Percentiles rank a stretch among this genome's conserved stretches.
Conservation (phyloP, 345 rosid genomes). For the Corchorus capsularis region DNA sequence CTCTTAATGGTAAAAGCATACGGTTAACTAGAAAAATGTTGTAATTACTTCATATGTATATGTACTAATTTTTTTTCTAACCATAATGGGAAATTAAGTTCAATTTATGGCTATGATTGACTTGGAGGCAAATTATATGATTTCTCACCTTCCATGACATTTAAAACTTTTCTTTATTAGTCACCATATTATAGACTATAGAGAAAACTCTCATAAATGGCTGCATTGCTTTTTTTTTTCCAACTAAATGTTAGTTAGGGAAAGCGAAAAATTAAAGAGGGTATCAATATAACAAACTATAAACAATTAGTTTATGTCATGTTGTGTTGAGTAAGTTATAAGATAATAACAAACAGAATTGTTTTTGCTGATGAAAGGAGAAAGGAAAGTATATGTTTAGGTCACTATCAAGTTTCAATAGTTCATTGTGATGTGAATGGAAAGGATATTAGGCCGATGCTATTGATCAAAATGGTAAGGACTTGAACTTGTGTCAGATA, state of each 20-base stretch:
- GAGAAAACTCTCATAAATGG: neutral
- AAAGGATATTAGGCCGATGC: no score
- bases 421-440: no score
- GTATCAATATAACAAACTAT: no score
- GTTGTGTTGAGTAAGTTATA: conserved; percentile 6
- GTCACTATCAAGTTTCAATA: neutral
- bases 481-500: no score
- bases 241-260: neutral
- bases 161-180: neutral
- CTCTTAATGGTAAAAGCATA: neutral
- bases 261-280: neutral
- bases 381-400: neutral
- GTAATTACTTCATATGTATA: neutral
- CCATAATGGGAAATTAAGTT: neutral
- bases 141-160: neutral
- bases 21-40: neutral
- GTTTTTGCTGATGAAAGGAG: neutral
- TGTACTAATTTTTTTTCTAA: neutral
- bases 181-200: neutral
- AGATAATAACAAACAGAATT: neutral
- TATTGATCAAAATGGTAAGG: no score
- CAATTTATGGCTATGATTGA: neutral
- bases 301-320: neutral
- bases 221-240: neutral
- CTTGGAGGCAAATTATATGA: neutral